A percentile compares a stretch with the other conserved stretches of the same genome.
Conservation (phyloP, 148 eudicot genomes). For the Rhododendron williamsianum region DNA sequence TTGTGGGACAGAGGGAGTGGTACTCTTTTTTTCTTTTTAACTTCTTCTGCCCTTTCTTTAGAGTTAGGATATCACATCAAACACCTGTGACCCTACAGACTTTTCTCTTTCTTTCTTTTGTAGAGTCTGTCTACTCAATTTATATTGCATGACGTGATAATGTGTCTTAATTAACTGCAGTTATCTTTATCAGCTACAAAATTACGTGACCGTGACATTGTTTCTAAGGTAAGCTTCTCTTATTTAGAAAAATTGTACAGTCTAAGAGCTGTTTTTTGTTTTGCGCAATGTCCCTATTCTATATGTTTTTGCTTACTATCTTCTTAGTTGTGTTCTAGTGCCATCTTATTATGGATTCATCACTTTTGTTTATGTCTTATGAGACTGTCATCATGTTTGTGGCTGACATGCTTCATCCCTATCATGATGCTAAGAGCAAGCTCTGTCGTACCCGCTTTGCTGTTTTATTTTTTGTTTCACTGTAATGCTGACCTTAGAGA, state of each 20-base stretch:
- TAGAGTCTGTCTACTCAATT: background rate
- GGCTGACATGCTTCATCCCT: conserved; percentile 1
- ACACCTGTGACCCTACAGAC: background rate
- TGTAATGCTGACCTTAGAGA: background rate
- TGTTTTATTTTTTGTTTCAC: background rate
- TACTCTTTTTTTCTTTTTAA: background rate
- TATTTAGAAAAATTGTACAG: background rate
- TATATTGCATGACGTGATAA: background rate
- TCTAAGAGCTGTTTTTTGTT: background rate
- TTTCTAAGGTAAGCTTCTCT: conserved; percentile 58
- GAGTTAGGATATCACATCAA: background rate
- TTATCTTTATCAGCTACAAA: conserved; percentile 71
- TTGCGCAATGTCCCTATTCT: background rate
- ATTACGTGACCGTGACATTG: conserved; percentile 59
- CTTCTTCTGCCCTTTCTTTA: background rate
- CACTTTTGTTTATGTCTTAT: background rate
- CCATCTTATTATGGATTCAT: background rate
- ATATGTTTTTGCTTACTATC: background rate
- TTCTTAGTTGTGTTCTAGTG: background rate
- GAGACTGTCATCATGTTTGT: background rate
- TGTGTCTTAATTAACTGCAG: conserved; percentile 39
- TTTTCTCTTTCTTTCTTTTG: background rate
- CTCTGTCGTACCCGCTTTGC: background rate
- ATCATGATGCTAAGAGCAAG: background rate
- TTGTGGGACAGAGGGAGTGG: too few species aligned